These are phyloP conservation scores for Candida anutae DNA, from an alignment of 1,139 yeast genomes.

Conservation along the genomic window DNA sequence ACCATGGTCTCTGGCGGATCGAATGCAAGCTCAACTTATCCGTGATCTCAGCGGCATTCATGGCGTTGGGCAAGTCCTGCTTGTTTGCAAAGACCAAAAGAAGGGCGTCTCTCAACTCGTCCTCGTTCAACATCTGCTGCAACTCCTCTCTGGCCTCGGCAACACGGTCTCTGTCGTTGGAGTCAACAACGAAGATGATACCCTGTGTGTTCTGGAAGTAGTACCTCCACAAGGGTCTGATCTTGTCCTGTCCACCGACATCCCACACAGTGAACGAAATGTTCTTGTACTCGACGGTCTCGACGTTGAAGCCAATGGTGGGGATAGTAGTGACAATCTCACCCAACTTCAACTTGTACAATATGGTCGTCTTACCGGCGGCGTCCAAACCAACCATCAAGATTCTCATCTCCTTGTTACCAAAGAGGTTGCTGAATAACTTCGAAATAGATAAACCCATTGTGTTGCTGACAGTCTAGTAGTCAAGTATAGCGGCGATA, in stretches of 20 bases:
- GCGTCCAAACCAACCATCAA: slow-evolving; percentile 93
- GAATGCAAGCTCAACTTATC: slow-evolving; percentile 78
- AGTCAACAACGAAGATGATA: slow-evolving; percentile 86
- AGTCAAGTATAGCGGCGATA: no score
- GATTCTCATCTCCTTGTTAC: slow-evolving; percentile 82
- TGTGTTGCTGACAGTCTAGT: slow-evolving; percentile 3
- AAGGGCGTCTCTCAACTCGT: slow-evolving; percentile 85
- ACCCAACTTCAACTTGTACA: slow-evolving; percentile 83
- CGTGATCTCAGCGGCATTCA: slow-evolving; percentile 86
- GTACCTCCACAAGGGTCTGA: slow-evolving; percentile 94
- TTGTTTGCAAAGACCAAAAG: slow-evolving; percentile 86
- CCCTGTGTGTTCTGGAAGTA: slow-evolving; percentile 93
- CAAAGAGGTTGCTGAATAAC: slow-evolving; percentile 79
- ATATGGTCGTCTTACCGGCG: slow-evolving; percentile 87
- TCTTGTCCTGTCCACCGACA: slow-evolving; percentile 96
- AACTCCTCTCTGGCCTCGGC: slow-evolving; percentile 89
- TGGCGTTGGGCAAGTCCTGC: slow-evolving; percentile 89
- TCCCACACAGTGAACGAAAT: slow-evolving; percentile 94
- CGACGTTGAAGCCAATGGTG: slow-evolving; percentile 91
- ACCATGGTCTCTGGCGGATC: slow-evolving; percentile 85
- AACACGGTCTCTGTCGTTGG: slow-evolving; percentile 90
- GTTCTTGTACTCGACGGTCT: slow-evolving; percentile 91
- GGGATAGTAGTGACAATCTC: slow-evolving; percentile 92
- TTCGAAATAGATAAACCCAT: slow-evolving; percentile 90
- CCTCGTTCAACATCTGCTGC: slow-evolving; percentile 92